Evolutionary conservation across 1,284 basidiomycete species (phyloP).

Genomic region (Cryptococcus depauperatus): DNA sequence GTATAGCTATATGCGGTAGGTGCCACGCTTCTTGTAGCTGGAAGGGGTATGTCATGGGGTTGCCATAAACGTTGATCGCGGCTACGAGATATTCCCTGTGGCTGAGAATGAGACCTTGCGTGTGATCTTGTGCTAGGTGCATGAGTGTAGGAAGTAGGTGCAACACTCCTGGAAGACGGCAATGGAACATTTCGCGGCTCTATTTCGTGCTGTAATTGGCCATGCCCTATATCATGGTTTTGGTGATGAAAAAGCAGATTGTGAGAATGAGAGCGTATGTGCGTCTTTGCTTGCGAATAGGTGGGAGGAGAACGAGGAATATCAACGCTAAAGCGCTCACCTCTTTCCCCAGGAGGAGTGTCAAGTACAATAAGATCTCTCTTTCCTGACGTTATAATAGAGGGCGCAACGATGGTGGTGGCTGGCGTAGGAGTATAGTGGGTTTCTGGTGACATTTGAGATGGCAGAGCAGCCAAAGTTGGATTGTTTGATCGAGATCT

Average conservation of each 20-base stretch:
- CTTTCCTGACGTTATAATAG: background rate
- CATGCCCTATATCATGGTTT: no score
- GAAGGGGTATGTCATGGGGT: constrained; percentile 9
- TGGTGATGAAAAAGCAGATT: background rate
- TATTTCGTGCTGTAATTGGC: no score
- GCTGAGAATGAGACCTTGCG: background rate
- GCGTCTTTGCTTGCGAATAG: background rate
- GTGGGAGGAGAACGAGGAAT: constrained; percentile 2
- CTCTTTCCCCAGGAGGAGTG: constrained; percentile 4
- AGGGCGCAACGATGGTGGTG: background rate
- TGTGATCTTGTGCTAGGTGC: background rate
- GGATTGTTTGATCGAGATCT: constrained; percentile 11
- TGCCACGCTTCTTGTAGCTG: constrained; percentile 4
- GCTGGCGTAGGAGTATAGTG: background rate
- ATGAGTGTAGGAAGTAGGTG: constrained; percentile 9
- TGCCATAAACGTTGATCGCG: background rate
- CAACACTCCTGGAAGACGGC: constrained; percentile 8
- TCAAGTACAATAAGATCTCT: constrained; percentile 9
- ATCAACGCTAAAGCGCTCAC: background rate
- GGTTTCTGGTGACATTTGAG: background rate
- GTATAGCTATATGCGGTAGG: constrained; percentile 9
- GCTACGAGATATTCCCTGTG: background rate
- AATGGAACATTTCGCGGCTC: no score
- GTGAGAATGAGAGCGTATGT: background rate
- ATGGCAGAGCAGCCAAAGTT: constrained; percentile 2